Base-by-base conservation (phyloP, 202 grass and related monocot species). In the Zizania palustris region DNA sequence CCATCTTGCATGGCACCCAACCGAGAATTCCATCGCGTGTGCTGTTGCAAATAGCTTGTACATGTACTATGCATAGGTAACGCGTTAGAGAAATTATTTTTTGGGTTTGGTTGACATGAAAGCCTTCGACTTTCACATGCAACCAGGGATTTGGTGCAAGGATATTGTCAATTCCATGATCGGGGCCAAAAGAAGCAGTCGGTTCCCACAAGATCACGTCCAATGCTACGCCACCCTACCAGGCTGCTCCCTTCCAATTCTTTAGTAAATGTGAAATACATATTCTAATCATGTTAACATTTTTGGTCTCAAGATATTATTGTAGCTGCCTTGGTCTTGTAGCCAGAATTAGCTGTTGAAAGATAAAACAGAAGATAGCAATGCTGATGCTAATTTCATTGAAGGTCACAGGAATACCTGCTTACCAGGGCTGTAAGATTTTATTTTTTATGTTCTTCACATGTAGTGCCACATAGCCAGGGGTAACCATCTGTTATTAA, bases 41-140 rank as follows among this genome's bases (percentile, higher is more conserved):
- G 93, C 90, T 60, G 93, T 83, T 39, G 88, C 88, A 72, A 97
- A 97, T 81, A 97, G 93, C 51, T 93, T 97, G 93, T 97, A 97
- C 84, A 91, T 97, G 93, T 97, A 97, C 84, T 93, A 91, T 80
- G 93, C 90, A 80, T 97, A 88, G 80, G 77, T 74, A 82, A 86
- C 38, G 49, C 65, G 78, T 40, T 71, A 76, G 72, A 71, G 57
- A 81, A 75, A 73, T 83, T 21, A 74, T 67, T 14, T 37, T 76
- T 69, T 73, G 80, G 68, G 79, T 55, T 88, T 80, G 70, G 49
- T 85, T 19, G 19, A 73, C 16, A 41, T 71, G 85, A 80, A 83
- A 80, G 65, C 74, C 39, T 44, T 53, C 45, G 43, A 53, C 76
- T 76, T 79, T 63, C 79, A 83, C 79, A 86, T 83, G 75, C 71